A percentile compares a stretch with the other conserved stretches of the same genome.
Conservation (phyloP, 441 rosid genomes). For the Rhodomyrtus psidioides region DNA sequence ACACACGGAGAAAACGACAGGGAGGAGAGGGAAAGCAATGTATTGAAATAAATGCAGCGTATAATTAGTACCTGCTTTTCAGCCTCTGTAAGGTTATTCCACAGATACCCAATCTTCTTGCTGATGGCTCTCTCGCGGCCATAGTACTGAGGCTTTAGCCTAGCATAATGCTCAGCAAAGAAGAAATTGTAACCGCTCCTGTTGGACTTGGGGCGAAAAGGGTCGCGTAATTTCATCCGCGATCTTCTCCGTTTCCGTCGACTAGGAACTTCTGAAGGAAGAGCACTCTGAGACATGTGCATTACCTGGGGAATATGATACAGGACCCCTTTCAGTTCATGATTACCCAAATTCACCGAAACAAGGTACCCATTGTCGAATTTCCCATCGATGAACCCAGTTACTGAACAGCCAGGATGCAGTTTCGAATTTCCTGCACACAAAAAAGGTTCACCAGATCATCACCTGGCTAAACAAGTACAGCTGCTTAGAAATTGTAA, state of each 20-base stretch:
- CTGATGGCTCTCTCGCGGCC: constrained; percentile 56
- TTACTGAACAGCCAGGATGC: constrained; percentile 48
- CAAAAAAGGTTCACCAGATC: neutral
- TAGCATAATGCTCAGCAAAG: constrained; percentile 58
- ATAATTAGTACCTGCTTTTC: constrained; percentile 53
- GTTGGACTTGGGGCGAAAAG: constrained; percentile 59
- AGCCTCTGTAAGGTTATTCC: constrained; percentile 68
- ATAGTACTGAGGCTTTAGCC: constrained; percentile 42
- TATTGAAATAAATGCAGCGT: neutral
- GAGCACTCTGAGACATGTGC: constrained; percentile 27
- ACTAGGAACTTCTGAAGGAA: constrained; percentile 23
- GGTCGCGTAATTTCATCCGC: constrained; percentile 36
- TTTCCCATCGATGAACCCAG: constrained; percentile 73
- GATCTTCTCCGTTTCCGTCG: constrained; percentile 49
- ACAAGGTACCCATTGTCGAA: constrained; percentile 78
- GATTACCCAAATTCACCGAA: constrained; percentile 50
- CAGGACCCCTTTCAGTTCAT: constrained; percentile 63
- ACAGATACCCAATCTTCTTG: constrained; percentile 59
- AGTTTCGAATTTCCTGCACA: constrained; percentile 29
- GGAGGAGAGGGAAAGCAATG: neutral
- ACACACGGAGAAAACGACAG: neutral
- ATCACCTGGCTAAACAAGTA: neutral
- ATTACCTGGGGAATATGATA: constrained; percentile 59
- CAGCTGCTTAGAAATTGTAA: neutral
- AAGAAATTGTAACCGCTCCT: constrained; percentile 76